Evolutionary conservation across 1,284 basidiomycete genomes (phyloP), one percentile per base, ranked within the genome.

Genomic region (Xerocomus cyaneibrunnescens): DNA sequence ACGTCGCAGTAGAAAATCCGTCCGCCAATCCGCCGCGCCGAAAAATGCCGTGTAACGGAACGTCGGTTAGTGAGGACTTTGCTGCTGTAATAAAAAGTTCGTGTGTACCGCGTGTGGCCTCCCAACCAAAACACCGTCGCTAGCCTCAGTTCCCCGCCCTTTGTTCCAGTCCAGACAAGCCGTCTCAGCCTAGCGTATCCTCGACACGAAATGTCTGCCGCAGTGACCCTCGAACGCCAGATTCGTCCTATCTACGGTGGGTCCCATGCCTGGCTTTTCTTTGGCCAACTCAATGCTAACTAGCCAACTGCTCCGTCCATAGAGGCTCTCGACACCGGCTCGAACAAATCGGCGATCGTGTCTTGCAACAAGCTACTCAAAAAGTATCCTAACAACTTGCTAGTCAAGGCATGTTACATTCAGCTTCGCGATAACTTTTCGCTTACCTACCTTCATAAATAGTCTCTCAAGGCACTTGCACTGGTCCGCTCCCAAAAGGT

Each of bases 281-380:
- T 23, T 22, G 13, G 10, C 31, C 13, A 36, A 47, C 52, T 35
- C 30, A 35, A 25, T 51, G 31, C 47, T 62, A 36, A 61, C 39
- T 10, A 17, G 25, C 34, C 43, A 25, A 25, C 35, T 19, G 23
- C 22, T 16, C 40, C 35, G 10, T 48, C 47, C 55, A 5, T 59
- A 93, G 91, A 92, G 77, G 84, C 90, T 36, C 75, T 94, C 56
- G 91, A 93, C 72, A 86, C 83, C 37, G 83, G 83, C 45, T 89
- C 89, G n/a, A 86, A 85, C 73, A 92, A 92, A 73, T 84, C 86
- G 30, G 90, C 89, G 19, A 78, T 93, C 47, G 80, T 89, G 39
- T 76, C 83, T n/a, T 89, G 87, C 72, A 91, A 90, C 69, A 92
- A 92, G 69, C 67, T 91, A 23, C 77, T 93, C 57, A 93, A 92